Conservation (phyloP, 495 filamentous ascomycete species). For the Daldinia caldariorum region DNA sequence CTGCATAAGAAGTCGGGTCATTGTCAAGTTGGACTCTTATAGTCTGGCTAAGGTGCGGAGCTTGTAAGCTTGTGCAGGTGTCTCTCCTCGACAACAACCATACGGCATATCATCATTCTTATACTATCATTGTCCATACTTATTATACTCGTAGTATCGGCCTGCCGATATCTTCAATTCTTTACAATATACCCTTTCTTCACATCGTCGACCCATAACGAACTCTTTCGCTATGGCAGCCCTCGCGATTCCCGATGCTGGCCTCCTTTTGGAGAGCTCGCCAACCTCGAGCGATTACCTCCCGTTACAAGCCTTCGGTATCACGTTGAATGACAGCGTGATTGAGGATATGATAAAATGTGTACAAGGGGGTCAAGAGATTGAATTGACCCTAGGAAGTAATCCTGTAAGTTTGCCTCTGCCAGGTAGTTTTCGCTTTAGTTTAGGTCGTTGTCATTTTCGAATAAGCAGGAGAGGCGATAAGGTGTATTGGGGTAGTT, state of each 20-base stretch:
- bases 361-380: slow-evolving; percentile 68
- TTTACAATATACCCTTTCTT: slow-evolving; percentile 8
- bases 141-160: slow-evolving; percentile 16
- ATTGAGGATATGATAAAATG: slow-evolving; percentile 77
- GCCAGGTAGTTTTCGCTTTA: slow-evolving; percentile 17
- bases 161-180: slow-evolving; percentile 11
- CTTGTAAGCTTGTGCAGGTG: slow-evolving; percentile 46
- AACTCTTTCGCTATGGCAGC: slow-evolving; percentile 41
- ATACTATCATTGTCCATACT: slow-evolving; percentile 17
- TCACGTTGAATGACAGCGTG: slow-evolving; percentile 70
- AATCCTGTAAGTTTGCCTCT: slow-evolving; percentile 61
- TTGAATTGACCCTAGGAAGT: slow-evolving; percentile 66
- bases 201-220: slow-evolving; percentile 23
- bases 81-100: slow-evolving; percentile 38
- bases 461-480: slow-evolving; percentile 33
- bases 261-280: slow-evolving; percentile 58
- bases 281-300: slow-evolving; percentile 48
- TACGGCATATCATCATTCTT: slow-evolving; percentile 14
- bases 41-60: slow-evolving; percentile 49
- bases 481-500: not conserved
- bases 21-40: slow-evolving; percentile 49
- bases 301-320: slow-evolving; percentile 65
- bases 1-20: slow-evolving; percentile 49
- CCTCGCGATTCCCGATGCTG: slow-evolving; percentile 55
- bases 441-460: slow-evolving; percentile 24